Percentiles rank a stretch among this genome's conserved stretches.
phyloP scores from a whole-genome alignment of 192 early-diverging fungal genomes.

The Chytriomyces confervae region DNA sequence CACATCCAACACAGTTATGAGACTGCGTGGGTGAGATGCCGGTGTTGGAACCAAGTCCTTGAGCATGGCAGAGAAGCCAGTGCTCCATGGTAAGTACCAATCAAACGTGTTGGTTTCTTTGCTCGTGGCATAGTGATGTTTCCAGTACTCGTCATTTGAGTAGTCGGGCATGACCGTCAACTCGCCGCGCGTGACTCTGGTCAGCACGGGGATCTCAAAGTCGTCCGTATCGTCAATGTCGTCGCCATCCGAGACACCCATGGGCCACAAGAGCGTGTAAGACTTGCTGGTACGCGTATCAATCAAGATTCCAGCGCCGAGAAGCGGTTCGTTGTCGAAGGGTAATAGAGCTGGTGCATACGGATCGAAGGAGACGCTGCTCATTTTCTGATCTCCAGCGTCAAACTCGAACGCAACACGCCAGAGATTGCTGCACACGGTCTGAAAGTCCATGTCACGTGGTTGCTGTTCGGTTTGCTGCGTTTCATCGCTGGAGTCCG shows the following conservation, averaged over 20 bases:
- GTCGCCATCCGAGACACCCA: neutral
- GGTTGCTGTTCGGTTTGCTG: neutral
- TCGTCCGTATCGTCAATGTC: slow-evolving; percentile 1
- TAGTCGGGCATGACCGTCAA: slow-evolving; percentile 30
- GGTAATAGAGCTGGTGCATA: slow-evolving; percentile 8
- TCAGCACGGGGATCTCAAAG: neutral
- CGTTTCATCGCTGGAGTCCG: neutral
- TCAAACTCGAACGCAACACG: slow-evolving; percentile 35
- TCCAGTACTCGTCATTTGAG: slow-evolving; percentile 12
- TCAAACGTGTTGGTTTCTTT: slow-evolving; percentile 22
- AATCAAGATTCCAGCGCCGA: slow-evolving; percentile 19
- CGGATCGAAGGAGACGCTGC: slow-evolving; percentile 34
- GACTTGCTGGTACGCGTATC: slow-evolving; percentile 17
- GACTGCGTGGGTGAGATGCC: neutral
- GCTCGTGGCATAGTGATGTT: slow-evolving; percentile 28
- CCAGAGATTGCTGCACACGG: slow-evolving; percentile 16
- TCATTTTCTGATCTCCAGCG: neutral
- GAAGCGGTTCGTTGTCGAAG: slow-evolving; percentile 9
- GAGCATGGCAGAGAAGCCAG: slow-evolving; percentile 1
- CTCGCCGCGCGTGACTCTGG: slow-evolving; percentile 28
- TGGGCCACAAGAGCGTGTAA: slow-evolving; percentile 29
- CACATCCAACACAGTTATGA: slow-evolving; percentile 24
- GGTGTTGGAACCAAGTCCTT: slow-evolving; percentile 1
- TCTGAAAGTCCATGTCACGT: neutral
- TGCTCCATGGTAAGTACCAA: slow-evolving; percentile 35